phyloP scores from a whole-genome alignment of 1,284 basidiomycete genomes.

The Cryptococcus jaspeensis region DNA sequence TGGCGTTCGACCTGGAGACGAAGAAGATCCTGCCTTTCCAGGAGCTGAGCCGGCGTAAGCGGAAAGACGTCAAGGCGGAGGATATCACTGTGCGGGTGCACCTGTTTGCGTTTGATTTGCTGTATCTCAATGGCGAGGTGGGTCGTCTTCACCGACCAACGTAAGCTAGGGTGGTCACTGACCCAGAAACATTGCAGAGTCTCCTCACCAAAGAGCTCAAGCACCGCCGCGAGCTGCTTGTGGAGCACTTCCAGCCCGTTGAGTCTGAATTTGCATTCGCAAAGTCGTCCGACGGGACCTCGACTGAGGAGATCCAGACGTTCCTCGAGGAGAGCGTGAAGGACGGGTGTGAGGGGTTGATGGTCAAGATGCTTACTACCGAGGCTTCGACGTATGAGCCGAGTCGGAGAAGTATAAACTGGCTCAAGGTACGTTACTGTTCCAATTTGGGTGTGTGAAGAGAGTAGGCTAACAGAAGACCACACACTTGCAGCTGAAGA shows the following conservation, averaged over 20 bases:
- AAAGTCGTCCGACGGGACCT: slow-evolving; percentile 82
- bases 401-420: slow-evolving; percentile 90
- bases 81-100: slow-evolving; percentile 60
- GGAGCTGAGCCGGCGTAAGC: slow-evolving; percentile 77
- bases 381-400: slow-evolving; percentile 93
- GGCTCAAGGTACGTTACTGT: slow-evolving; percentile 75
- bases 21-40: slow-evolving; percentile 76
- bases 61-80: slow-evolving; percentile 74
- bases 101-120: slow-evolving; percentile 59
- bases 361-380: slow-evolving; percentile 98
- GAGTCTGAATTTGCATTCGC: slow-evolving; percentile 92
- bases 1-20: slow-evolving; percentile 67
- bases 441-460: neutral
- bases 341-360: slow-evolving; percentile 96
- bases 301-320: slow-evolving; percentile 87
- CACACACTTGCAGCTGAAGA: slow-evolving; percentile 75
- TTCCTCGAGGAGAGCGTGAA: slow-evolving; percentile 97
- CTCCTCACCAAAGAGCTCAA: slow-evolving; percentile 45
- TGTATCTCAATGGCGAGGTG: slow-evolving; percentile 59
- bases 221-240: slow-evolving; percentile 73
- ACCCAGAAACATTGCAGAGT: slow-evolving; percentile 34
- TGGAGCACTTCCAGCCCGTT: slow-evolving; percentile 76
- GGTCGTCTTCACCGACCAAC: slow-evolving; percentile 12
- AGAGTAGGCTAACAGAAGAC: neutral
- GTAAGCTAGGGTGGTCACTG: neutral